Evolutionary conservation across 352 stramenopile genomes (phyloP), one percentile per base, ranked within the genome.

Genomic region (Phytophthora sojae): DNA sequence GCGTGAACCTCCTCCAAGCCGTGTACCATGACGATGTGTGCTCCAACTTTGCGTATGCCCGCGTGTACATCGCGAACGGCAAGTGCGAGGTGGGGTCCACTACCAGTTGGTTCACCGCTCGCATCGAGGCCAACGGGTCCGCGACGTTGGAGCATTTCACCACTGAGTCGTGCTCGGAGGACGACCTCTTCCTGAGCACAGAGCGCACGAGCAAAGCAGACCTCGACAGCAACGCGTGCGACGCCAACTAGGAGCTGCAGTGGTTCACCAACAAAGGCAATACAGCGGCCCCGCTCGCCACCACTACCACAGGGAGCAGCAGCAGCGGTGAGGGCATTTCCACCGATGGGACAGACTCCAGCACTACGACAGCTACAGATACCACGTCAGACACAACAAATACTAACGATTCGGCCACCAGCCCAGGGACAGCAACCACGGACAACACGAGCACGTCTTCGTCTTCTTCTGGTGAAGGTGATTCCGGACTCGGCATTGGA

Each of bases 281-380:
- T 68, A 83, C 56, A 65, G 87, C 5, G 86, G 42, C 4, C 65
- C 82, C 55, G 15, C 55, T 52, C 6, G 37, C 37, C 6, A 52
- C 14, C 4, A 52, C 35, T 1, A 11, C 37, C 12, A 37, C 51
- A 42, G n/a, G 51, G 3, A 51, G 55, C 37, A 61, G 55, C 37
- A 52, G 23, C 25, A 52, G 21, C 17, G 29, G 12, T 9, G 42
- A 9, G 42, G 42, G 15, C 15, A 49, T 49, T 49, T 44, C 29
- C 25, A 57, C 29, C 9, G 30, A 47, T 2, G 11, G 12, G n/a
- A 49, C 53, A 8, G 30, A 30, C 15, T 14, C 50, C 3, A 57
- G n/a, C 23, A 23, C 25, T 45, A 17, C 30, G 7, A 32, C 52
- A 32, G 30, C 17, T 9, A 45, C 54, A 6, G 54, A 47, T 6